Evolutionary conservation across 352 stramenopile genomes (phyloP), one percentile per base, ranked within the genome.

Genomic region (Phytophthora sp.): DNA sequence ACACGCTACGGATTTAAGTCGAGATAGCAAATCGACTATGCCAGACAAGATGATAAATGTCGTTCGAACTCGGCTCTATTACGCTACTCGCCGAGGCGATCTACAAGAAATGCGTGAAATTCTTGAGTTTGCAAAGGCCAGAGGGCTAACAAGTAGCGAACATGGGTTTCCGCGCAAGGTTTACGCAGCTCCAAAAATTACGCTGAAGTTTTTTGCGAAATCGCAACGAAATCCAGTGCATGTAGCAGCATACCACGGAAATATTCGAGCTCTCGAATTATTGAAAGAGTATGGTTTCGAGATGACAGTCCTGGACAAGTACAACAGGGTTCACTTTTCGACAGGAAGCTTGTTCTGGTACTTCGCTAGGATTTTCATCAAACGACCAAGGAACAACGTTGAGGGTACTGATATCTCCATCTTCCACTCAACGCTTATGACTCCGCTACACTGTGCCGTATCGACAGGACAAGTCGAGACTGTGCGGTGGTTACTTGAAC

Each of bases 301-400:
- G 13, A 32, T 89, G 27, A 77, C 73, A 13, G 54, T 63, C 12
- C 55, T 89, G 21, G 84, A 93, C 60, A 93, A 93, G 76, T 91
- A 48, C 69, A 69, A 21, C 77, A 52, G 74, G 87, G 49, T 71
- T 63, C 10, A 81, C 65, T 68, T 92, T 38, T 87, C 68, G 46
- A 92, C 84, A 5, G 84, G 84, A 17, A 77, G 89, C 28, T 38
- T 92, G 28, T 91, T 92, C 31, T 90, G 73, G 79, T 84, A 88
- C 52, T 84, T 92, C 42, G 71, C 68, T 27, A 71, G 72, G 13
- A 66, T 83, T 23, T 71, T 92, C 17, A 68, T 91, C 13, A 63
- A 67, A 18, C 46, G 57, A 8, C 57, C 57, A 5, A 55, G 65
- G 4, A 70, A 58, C 2, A 50, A 34, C 24, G 35, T 34, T 5